Evolutionary conservation across 1,284 basidiomycete species (phyloP).

Genomic region (Mycena citricolor): DNA sequence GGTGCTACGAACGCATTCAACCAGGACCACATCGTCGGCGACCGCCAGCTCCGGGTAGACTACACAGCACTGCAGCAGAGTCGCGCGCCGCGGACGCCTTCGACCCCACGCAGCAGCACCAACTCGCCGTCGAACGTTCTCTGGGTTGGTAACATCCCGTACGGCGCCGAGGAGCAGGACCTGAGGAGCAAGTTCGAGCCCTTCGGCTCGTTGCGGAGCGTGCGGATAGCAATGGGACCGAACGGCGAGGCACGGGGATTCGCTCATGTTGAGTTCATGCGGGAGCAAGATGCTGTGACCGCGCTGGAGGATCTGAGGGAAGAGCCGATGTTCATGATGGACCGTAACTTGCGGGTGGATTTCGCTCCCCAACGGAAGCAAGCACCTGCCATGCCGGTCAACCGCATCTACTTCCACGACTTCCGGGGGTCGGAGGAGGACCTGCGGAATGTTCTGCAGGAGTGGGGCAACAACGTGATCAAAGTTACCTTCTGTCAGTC

Average conservation of each 20-base stretch:
- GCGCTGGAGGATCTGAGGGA: not conserved
- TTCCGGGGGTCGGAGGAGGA: slow-evolving; percentile 33
- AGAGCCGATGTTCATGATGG: not conserved
- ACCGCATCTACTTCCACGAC: slow-evolving; percentile 41
- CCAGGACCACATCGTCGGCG: not conserved
- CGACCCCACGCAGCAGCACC: not conserved
- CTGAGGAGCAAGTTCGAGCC: slow-evolving; percentile 13
- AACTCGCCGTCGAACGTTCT: slow-evolving; percentile 13
- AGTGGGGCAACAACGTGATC: slow-evolving; percentile 30
- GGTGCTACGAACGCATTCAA: not conserved
- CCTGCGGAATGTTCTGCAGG: slow-evolving; percentile 28
- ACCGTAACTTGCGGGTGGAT: slow-evolving; percentile 29
- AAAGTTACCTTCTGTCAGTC: slow-evolving; percentile 35
- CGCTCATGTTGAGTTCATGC: not conserved
- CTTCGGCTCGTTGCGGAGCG: not conserved
- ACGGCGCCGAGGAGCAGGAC: slow-evolving; percentile 19
- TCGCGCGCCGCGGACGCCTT: not conserved
- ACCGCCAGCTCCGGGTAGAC: slow-evolving; percentile 14
- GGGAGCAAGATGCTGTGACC: not conserved
- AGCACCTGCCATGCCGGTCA: slow-evolving; percentile 29
- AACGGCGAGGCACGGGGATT: not conserved
- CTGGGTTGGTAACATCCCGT: slow-evolving; percentile 22
- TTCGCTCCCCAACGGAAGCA: slow-evolving; percentile 29
- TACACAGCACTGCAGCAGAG: slow-evolving; percentile 13
- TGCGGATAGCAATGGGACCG: not conserved